phyloP scores from a whole-genome alignment of 148 eudicot species.

The Oxyria digyna region DNA sequence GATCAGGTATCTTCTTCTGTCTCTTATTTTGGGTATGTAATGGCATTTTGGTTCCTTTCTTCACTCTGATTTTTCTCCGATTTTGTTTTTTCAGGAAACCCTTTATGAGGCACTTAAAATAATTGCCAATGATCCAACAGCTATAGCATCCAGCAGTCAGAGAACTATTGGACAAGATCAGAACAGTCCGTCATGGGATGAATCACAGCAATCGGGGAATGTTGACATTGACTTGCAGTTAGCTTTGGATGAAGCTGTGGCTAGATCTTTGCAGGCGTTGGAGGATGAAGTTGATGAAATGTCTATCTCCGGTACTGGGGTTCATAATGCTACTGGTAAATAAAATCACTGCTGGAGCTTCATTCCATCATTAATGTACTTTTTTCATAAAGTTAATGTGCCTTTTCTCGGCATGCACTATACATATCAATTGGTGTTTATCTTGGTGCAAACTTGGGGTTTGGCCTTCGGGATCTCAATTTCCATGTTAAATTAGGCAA shows the following conservation, averaged over 20 bases:
- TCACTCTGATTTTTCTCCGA: neutral
- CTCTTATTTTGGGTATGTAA: neutral
- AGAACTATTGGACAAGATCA: slow-evolving; percentile 28
- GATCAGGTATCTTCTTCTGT: slow-evolving; percentile 43
- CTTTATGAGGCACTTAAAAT: slow-evolving; percentile 39
- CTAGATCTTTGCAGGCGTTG: slow-evolving; percentile 54
- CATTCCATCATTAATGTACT: neutral
- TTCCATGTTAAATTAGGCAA: neutral
- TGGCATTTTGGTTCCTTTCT: neutral
- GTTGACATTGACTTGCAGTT: slow-evolving; percentile 22
- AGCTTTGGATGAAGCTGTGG: slow-evolving; percentile 73
- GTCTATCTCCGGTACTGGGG: slow-evolving; percentile 25
- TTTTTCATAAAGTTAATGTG: too few relatives aligned
- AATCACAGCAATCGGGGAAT: slow-evolving; percentile 33
- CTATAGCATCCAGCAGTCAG: slow-evolving; percentile 19
- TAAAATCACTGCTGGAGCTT: slow-evolving; percentile 9
- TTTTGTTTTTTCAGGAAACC: slow-evolving; percentile 32
- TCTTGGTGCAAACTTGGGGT: neutral
- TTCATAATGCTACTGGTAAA: slow-evolving; percentile 27
- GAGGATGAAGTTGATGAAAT: slow-evolving; percentile 42
- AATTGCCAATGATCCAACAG: slow-evolving; percentile 18
- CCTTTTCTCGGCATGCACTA: neutral
- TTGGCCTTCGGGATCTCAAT: neutral
- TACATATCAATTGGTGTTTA: neutral
- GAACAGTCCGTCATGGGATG: slow-evolving; percentile 24